These are phyloP conservation scores for Hygrophoropsis aurantiaca DNA, from an alignment of 768 basidiomycete species.

Conservation along the genomic window DNA sequence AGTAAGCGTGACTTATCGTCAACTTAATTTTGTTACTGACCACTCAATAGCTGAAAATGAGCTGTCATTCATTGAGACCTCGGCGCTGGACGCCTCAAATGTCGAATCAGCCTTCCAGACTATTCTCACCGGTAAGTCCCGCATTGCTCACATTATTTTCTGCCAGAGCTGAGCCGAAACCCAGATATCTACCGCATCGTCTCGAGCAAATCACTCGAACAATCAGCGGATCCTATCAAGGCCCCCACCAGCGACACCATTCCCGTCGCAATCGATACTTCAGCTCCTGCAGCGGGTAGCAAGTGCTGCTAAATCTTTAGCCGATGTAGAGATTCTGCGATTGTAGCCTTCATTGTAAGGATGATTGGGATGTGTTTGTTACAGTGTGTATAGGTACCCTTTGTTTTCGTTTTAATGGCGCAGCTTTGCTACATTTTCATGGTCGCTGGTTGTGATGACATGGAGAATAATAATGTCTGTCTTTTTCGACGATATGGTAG, in stretches of 20 bases:
- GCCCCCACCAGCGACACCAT: slow-evolving; percentile 82
- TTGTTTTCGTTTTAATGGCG: slow-evolving; percentile 23
- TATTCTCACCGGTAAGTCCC: slow-evolving; percentile 74
- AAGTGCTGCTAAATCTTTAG: slow-evolving; percentile 57
- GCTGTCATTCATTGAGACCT: slow-evolving; percentile 96
- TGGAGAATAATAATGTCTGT: too few relatives aligned
- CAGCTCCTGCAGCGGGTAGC: slow-evolving; percentile 48
- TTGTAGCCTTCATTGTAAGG: slow-evolving; percentile 10
- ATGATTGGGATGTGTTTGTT: slow-evolving; percentile 7
- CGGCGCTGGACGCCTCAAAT: slow-evolving; percentile 98
- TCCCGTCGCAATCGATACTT: slow-evolving; percentile 70
- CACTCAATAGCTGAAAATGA: slow-evolving; percentile 74
- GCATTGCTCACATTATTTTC: background rate
- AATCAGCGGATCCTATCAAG: slow-evolving; percentile 74
- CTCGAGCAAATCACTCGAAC: slow-evolving; percentile 92
- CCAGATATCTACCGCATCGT: slow-evolving; percentile 97
- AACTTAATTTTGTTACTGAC: background rate
- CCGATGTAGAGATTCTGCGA: slow-evolving; percentile 4
- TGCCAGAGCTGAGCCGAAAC: background rate
- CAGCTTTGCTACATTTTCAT: too few relatives aligned
- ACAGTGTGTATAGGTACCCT: slow-evolving; percentile 25
- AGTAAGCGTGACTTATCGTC: slow-evolving; percentile 49
- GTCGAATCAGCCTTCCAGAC: slow-evolving; percentile 98
- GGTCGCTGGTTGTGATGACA: too few relatives aligned
- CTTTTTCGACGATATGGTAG: too few relatives aligned